A percentile compares a stretch with the other conserved stretches of the same genome.
Conservation (phyloP, 106 monocot species). For the Dendrobium chrysotoxum region DNA sequence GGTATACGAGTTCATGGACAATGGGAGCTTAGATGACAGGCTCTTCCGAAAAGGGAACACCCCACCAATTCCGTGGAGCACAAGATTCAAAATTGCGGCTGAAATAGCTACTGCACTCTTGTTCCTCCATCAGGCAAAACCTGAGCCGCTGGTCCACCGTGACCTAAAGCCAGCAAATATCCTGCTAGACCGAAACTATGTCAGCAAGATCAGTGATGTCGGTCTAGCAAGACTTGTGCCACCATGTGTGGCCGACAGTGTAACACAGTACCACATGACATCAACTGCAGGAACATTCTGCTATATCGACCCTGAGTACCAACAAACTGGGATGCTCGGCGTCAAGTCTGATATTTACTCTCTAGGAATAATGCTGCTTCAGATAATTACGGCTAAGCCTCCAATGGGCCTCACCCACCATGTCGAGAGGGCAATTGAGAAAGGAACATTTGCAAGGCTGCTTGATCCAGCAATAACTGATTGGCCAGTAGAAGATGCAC, state of each 20-base stretch:
- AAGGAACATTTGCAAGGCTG: slow-evolving; percentile 46
- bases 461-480: slow-evolving; percentile 48
- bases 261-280: slow-evolving; percentile 77
- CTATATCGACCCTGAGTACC: slow-evolving; percentile 93
- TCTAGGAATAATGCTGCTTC: slow-evolving; percentile 66
- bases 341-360: slow-evolving; percentile 88
- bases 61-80: slow-evolving; percentile 56
- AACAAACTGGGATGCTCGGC: slow-evolving; percentile 88
- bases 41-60: slow-evolving; percentile 59
- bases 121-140: slow-evolving; percentile 83
- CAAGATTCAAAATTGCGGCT: slow-evolving; percentile 70
- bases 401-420: slow-evolving; percentile 84
- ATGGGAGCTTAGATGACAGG: slow-evolving; percentile 75
- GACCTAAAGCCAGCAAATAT: slow-evolving; percentile 85
- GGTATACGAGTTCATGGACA: slow-evolving; percentile 84
- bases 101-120: slow-evolving; percentile 74
- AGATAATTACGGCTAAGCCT: slow-evolving; percentile 73
- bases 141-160: slow-evolving; percentile 81
- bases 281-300: slow-evolving; percentile 85
- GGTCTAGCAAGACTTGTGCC: slow-evolving; percentile 79
- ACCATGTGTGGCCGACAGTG: slow-evolving; percentile 49
- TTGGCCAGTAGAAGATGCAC: slow-evolving; percentile 66
- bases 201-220: slow-evolving; percentile 81
- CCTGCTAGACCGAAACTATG: slow-evolving; percentile 70
- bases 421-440: slow-evolving; percentile 66